Evolutionary conservation across 768 basidiomycete species (phyloP), one percentile per base, ranked within the genome.

Genomic region (Boletus rubescentipes): DNA sequence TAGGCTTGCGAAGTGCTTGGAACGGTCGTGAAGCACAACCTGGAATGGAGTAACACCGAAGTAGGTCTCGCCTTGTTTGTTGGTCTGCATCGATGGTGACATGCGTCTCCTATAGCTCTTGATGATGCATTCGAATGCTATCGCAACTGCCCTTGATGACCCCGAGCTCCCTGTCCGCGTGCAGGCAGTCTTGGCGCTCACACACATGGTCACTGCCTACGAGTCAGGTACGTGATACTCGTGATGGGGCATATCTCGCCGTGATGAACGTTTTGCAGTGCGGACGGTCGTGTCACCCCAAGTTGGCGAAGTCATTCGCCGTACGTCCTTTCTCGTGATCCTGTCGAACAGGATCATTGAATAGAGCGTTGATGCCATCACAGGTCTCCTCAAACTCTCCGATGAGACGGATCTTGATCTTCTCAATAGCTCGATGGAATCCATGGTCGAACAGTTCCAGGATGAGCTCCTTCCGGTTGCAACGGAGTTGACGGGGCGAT

Each of bases 341-440:
- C 20, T 55, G 18, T 31, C 20, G 31, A n/a, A 49, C 35, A 20
- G 12, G 47, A 29, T 5, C 20, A 4, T 31, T 15, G 36, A 37
- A 15, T 9, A 2, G 45, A 6, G 12, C 2, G 15, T 14, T 64
- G 40, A 54, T 51, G 29, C 1, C n/a, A 12, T 48, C 5, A 14
- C 56, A 91, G 91, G 89, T 66, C 75, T 94, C n/a, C 79, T 94
- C 61, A 91, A 91, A 68, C 78, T 96, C 40, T 85, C 89, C n/a
- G 89, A 93, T 66, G 90, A 94, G 71, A 92, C 91, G 41, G 93
- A 95, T 67, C 74, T 96, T 40, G 92, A 95, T 66, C 79, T 91
- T 44, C 77, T 94, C 51, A 92, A 91, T 64, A 77, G 75, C 56
- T 82, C 87, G 63, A 91, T 93, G 86, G 89, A 92, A 62, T 81